Conservation (phyloP, 2,329 filamentous ascomycete species). For the Didymella pomorum region DNA sequence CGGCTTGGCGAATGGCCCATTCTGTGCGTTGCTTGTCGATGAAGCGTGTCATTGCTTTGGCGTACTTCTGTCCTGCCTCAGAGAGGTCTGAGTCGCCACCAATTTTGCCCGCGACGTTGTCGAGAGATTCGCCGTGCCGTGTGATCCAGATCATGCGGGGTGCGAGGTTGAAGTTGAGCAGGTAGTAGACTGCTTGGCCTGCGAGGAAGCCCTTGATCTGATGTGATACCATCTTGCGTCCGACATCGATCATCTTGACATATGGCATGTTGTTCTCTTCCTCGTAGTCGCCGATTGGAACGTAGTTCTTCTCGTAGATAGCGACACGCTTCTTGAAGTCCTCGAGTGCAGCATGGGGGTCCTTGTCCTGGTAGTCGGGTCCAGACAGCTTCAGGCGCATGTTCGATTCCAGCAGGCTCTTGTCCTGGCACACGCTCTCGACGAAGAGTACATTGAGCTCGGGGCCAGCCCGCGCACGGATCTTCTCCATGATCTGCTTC, state of each 20-base stretch:
- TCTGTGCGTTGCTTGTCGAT: conserved; percentile 80
- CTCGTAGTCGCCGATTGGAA: conserved; percentile 88
- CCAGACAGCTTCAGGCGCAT: conserved; percentile 97
- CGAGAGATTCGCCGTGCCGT: conserved; percentile 86
- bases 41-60: conserved; percentile 80
- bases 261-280: conserved; percentile 92
- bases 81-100: conserved; percentile 90
- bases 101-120: conserved; percentile 87
- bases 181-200: conserved; percentile 89
- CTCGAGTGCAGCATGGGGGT: conserved; percentile 80
- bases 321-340: conserved; percentile 94
- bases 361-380: conserved; percentile 94
- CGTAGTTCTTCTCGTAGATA: conserved; percentile 93
- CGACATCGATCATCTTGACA: conserved; percentile 97
- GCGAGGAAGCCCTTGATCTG: conserved; percentile 91
- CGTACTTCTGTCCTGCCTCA: conserved; percentile 80
- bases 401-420: conserved; percentile 86
- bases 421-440: conserved; percentile 90
- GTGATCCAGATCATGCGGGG: conserved; percentile 99
- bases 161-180: conserved; percentile 95
- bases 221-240: conserved; percentile 89
- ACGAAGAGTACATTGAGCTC: conserved; percentile 91
- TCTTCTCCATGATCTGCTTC: conserved; percentile 81
- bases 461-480: conserved; percentile 82
- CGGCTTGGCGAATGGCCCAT: conserved; percentile 84